Percentiles rank a stretch among this genome's conserved stretches.
phyloP scores from a whole-genome alignment of 495 filamentous ascomycete genomes.

The Xylaria longipes region DNA sequence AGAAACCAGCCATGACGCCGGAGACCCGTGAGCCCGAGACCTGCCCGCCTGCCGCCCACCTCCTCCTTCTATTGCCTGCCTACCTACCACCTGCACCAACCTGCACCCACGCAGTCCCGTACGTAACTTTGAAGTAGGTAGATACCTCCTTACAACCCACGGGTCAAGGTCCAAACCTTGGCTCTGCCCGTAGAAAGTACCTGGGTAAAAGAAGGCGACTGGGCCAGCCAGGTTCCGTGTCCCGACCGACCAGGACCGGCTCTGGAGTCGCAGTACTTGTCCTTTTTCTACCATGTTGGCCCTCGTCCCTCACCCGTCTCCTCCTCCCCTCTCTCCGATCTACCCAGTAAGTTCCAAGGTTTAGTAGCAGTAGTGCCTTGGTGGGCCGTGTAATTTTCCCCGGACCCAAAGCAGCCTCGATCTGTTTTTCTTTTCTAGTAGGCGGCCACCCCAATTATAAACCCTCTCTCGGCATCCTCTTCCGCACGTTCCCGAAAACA shows the following conservation, averaged over 20 bases:
- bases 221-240: neutral
- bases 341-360: neutral
- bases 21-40: constrained; percentile 28
- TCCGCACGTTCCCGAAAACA: constrained; percentile 23
- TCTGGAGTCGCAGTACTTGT: too few species aligned
- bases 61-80: neutral
- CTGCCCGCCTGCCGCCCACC: constrained; percentile 16
- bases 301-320: too few species aligned
- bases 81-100: neutral
- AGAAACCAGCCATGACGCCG: constrained; percentile 22
- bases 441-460: neutral
- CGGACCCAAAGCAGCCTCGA: constrained; percentile 7
- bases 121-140: neutral
- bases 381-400: constrained; percentile 21
- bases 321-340: neutral
- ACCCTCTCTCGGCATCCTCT: constrained; percentile 22
- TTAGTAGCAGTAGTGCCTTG: constrained; percentile 3
- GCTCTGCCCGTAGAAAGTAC: neutral
- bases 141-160: neutral
- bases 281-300: too few species aligned
- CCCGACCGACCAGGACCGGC: constrained; percentile 15
- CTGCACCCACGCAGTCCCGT: neutral
- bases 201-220: neutral
- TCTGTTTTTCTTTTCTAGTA: constrained; percentile 2
- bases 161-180: neutral